phyloP scores from a whole-genome alignment of 116 monocot genomes.

The Cymodocea nodosa region DNA sequence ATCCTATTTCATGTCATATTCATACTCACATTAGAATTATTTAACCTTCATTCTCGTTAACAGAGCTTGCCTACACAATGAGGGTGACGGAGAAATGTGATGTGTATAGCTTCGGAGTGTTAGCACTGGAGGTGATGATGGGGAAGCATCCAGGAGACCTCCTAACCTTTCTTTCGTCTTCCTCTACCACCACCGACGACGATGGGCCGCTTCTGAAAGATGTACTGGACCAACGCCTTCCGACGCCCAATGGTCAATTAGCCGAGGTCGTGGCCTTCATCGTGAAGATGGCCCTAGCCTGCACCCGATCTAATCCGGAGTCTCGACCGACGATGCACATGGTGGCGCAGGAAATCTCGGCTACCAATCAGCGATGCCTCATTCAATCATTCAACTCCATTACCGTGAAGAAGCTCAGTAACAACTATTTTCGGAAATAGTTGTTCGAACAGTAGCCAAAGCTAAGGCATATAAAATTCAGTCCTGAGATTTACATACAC shows the following conservation, averaged over 20 bases:
- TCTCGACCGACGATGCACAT: slow-evolving; percentile 42
- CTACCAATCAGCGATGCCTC: slow-evolving; percentile 28
- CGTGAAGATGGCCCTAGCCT: slow-evolving; percentile 35
- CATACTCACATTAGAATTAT: background rate
- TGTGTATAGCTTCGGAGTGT: slow-evolving; percentile 52
- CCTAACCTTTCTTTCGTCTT: slow-evolving; percentile 17
- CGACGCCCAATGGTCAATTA: slow-evolving; percentile 34
- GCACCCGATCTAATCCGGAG: slow-evolving; percentile 23
- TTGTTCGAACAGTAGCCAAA: too few species aligned
- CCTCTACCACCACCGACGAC: background rate
- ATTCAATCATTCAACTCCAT: slow-evolving; percentile 35
- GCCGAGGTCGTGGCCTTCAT: slow-evolving; percentile 60
- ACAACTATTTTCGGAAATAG: slow-evolving; percentile 21
- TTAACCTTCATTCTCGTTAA: background rate
- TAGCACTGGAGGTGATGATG: slow-evolving; percentile 45
- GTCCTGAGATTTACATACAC: too few species aligned
- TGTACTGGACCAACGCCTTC: slow-evolving; percentile 42
- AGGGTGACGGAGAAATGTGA: slow-evolving; percentile 57
- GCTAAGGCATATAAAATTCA: too few species aligned
- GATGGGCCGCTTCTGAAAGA: slow-evolving; percentile 31
- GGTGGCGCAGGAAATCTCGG: slow-evolving; percentile 59
- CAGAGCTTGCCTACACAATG: slow-evolving; percentile 24
- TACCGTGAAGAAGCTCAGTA: slow-evolving; percentile 36
- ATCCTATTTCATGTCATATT: too few species aligned
- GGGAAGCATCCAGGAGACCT: slow-evolving; percentile 53